Conservation (phyloP, 768 basidiomycete species). For the Astraeus odoratus region DNA sequence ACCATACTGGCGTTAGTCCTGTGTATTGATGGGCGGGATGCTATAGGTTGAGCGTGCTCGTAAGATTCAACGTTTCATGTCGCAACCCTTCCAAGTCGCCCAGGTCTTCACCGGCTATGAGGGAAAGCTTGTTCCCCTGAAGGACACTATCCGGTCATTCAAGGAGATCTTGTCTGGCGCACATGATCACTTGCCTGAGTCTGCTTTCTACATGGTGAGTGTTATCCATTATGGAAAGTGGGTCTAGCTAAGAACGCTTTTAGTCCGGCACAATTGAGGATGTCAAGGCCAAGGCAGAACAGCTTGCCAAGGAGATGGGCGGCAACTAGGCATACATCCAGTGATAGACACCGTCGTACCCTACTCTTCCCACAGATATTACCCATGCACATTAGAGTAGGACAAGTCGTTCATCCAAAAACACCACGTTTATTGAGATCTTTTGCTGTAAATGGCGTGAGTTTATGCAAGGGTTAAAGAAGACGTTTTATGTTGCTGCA, state of each 20-base stretch:
- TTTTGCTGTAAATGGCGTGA: too few species aligned
- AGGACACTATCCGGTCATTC: conserved; percentile 96
- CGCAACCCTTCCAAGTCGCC: conserved; percentile 99
- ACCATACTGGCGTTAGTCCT: neutral
- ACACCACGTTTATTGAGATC: neutral
- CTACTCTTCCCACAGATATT: conserved; percentile 3
- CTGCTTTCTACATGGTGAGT: conserved; percentile 92
- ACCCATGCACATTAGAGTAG: conserved; percentile 6
- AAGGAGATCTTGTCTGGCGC: conserved; percentile 91
- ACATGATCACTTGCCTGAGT: conserved; percentile 89
- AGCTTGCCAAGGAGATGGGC: conserved; percentile 91
- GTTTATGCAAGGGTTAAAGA: too few species aligned
- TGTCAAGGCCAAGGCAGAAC: conserved; percentile 95
- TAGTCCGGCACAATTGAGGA: conserved; percentile 92
- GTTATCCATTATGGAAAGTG: neutral
- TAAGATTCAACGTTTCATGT: conserved; percentile 99
- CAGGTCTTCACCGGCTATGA: conserved; percentile 99
- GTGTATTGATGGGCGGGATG: conserved; percentile 1
- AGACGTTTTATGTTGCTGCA: too few species aligned
- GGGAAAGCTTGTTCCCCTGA: conserved; percentile 93
- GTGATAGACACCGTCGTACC: conserved; percentile 7
- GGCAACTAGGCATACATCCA: conserved; percentile 27
- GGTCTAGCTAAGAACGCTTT: neutral
- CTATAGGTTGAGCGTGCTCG: conserved; percentile 94
- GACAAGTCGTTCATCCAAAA: conserved; percentile 6